Percentiles rank a stretch among this genome's conserved stretches.
phyloP scores from a whole-genome alignment of 192 early-diverging fungal species.

The Diversispora epigaea region DNA sequence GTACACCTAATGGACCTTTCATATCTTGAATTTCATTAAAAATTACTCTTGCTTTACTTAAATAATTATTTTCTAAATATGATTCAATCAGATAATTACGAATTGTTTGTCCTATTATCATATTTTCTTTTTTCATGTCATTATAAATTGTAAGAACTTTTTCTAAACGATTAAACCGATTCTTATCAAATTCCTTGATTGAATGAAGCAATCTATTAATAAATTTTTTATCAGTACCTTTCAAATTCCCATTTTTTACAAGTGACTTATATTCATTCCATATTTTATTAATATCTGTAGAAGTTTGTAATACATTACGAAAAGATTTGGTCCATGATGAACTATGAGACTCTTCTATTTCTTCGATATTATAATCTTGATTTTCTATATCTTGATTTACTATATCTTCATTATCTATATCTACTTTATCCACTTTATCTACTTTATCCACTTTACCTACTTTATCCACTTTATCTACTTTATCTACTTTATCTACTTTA shows the following conservation, averaged over 20 bases:
- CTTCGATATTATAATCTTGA: no score
- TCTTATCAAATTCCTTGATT: not conserved
- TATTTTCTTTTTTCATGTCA: not conserved
- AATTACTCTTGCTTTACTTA: constrained; percentile 4
- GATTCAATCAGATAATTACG: constrained; percentile 19
- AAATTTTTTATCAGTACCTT: not conserved
- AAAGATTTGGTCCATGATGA: not conserved
- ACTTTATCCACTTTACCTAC: no score
- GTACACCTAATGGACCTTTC: not conserved
- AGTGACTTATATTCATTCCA: constrained; percentile 2
- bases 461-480: no score
- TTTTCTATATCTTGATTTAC: no score
- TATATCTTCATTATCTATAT: no score
- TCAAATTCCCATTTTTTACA: constrained; percentile 1
- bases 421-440: no score
- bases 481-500: no score
- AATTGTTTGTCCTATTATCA: not conserved
- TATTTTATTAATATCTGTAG: not conserved
- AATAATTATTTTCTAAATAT: constrained; percentile 5
- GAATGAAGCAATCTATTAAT: not conserved
- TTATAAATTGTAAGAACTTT: not conserved
- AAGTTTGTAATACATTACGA: not conserved
- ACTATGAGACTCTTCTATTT: no score
- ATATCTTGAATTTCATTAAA: constrained; percentile 7
- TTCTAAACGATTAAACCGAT: not conserved